phyloP scores from a whole-genome alignment of 2,329 filamentous ascomycete species.

The Sphaerulina musiva region DNA sequence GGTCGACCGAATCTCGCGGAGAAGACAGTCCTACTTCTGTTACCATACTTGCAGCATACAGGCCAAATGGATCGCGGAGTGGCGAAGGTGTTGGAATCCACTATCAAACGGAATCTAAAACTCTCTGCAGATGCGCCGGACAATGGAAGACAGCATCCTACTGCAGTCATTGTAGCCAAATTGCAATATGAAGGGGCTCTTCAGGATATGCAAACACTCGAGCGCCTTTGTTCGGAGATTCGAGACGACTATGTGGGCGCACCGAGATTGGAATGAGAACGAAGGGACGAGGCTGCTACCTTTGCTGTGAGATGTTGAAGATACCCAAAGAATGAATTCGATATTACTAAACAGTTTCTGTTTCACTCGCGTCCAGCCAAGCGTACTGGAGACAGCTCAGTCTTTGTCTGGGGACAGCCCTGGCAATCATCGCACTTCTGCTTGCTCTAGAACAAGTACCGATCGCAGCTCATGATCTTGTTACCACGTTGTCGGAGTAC shows the following conservation, averaged over 20 bases:
- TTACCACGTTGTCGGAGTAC: neutral
- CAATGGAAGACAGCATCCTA: conserved; percentile 4
- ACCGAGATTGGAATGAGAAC: neutral
- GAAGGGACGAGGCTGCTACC: neutral
- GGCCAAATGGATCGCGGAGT: conserved; percentile 48
- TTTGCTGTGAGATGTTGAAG: neutral
- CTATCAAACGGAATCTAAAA: conserved; percentile 31
- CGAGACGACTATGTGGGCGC: conserved; percentile 6
- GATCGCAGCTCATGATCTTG: neutral
- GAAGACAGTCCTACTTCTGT: conserved; percentile 45
- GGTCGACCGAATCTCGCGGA: conserved; percentile 37
- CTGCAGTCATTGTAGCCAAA: conserved; percentile 4
- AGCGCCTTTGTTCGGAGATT: conserved; percentile 4
- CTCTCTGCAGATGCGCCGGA: conserved; percentile 2
- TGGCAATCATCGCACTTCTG: neutral
- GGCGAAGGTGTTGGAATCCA: conserved; percentile 45
- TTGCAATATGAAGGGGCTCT: conserved; percentile 5
- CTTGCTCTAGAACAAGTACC: neutral
- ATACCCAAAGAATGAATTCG: neutral
- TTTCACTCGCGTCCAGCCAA: neutral
- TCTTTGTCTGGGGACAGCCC: neutral
- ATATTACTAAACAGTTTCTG: neutral
- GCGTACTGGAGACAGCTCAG: neutral
- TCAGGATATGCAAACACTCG: conserved; percentile 7
- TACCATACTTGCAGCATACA: conserved; percentile 40